Percentiles rank a stretch among this genome's conserved stretches.
These are phyloP conservation scores for Dendrobium huoshanense DNA, from an alignment of 106 monocot genomes.

Conservation along the genomic window DNA sequence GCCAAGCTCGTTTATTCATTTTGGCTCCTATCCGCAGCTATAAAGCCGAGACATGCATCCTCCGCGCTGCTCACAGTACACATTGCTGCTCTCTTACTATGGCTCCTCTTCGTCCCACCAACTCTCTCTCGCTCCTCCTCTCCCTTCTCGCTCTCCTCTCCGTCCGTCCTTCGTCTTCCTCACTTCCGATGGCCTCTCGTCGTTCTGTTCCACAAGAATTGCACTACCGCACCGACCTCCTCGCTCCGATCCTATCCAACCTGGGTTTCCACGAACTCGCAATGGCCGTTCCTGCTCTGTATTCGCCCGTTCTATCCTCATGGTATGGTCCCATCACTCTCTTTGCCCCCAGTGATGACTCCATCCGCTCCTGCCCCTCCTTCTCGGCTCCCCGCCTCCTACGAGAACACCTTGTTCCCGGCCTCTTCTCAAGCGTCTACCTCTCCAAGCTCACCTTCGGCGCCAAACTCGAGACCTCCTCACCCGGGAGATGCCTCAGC, in stretches of 20 bases:
- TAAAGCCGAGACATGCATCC: too few relatives aligned
- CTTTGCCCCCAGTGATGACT: conserved; percentile 53
- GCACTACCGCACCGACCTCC: conserved; percentile 7
- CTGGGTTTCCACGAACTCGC: conserved; percentile 64
- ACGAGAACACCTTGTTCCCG: conserved; percentile 36
- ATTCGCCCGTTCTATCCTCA: conserved; percentile 27
- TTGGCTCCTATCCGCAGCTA: too few relatives aligned
- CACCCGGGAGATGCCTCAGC: conserved; percentile 52
- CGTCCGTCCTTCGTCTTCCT: neutral
- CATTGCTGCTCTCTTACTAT: neutral
- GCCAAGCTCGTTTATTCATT: too few relatives aligned
- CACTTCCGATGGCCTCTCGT: neutral
- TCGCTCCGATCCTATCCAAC: conserved; percentile 41
- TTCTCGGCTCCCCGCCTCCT: conserved; percentile 43
- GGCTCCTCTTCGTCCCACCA: neutral
- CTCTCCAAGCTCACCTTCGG: conserved; percentile 42
- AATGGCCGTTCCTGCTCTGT: conserved; percentile 39
- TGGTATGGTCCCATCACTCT: conserved; percentile 46
- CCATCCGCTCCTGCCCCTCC: conserved; percentile 45
- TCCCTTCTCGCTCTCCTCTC: neutral
- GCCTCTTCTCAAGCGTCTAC: conserved; percentile 30
- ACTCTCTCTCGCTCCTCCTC: neutral
- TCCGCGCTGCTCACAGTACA: too few relatives aligned
- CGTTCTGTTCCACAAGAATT: neutral
- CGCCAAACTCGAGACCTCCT: conserved; percentile 46